Evolutionary conservation across 1,284 basidiomycete species (phyloP).

Genomic region (Heliocybe sulcata): DNA sequence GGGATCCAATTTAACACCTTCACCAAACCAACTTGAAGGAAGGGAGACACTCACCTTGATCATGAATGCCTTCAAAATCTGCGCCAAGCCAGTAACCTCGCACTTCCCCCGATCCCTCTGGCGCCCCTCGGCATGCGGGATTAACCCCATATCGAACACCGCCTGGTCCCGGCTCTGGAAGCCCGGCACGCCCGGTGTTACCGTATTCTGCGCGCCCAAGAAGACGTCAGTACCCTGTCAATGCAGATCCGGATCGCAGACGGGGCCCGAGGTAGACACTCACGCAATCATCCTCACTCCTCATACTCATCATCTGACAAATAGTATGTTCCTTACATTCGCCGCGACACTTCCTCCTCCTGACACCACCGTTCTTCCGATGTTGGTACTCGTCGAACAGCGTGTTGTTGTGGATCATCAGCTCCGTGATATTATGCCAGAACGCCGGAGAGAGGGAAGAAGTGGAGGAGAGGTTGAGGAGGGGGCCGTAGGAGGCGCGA

Average conservation of each 20-base stretch:
- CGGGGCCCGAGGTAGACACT: conserved; percentile 17
- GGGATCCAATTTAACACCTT: not conserved
- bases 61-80: not conserved
- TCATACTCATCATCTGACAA: conserved; percentile 39
- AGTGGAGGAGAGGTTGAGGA: conserved; percentile 21
- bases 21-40: not conserved
- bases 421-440: conserved; percentile 57
- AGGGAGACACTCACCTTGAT: not conserved
- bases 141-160: not conserved
- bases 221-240: too few relatives aligned
- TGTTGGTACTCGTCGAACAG: conserved; percentile 39
- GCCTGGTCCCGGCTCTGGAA: not conserved
- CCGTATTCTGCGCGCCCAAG: not conserved
- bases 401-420: conserved; percentile 38
- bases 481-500: conserved; percentile 39
- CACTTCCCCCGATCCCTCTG: not conserved
- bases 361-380: conserved; percentile 31
- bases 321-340: conserved; percentile 36
- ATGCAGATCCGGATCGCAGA: too few relatives aligned
- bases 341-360: conserved; percentile 28
- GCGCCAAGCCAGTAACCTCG: not conserved
- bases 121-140: not conserved
- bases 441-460: conserved; percentile 36
- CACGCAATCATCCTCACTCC: conserved; percentile 45
- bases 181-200: not conserved